A percentile compares a stretch with the other conserved stretches of the same genome.
phyloP scores from a whole-genome alignment of 2,329 filamentous ascomycete species.

The Cladophialophora carrionii region DNA sequence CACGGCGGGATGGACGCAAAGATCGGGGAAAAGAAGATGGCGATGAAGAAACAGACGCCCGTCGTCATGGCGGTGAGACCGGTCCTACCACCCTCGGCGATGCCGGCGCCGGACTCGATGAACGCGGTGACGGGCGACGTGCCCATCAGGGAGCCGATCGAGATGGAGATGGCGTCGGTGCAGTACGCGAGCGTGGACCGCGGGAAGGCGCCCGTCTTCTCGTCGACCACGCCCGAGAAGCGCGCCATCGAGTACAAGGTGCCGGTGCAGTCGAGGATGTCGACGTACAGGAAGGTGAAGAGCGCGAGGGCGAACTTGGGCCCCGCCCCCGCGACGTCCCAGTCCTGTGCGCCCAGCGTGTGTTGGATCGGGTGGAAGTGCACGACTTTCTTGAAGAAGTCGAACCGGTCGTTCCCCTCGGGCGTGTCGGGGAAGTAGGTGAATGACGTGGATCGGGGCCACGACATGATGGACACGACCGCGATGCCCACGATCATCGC shows the following conservation, averaged over 20 bases:
- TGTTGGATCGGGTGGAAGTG: conserved; percentile 76
- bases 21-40: conserved; percentile 86
- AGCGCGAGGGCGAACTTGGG: conserved; percentile 80
- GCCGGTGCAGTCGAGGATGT: conserved; percentile 83
- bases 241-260: conserved; percentile 89
- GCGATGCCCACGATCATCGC: conserved; percentile 82
- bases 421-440: conserved; percentile 78
- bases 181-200: conserved; percentile 81
- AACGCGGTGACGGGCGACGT: conserved; percentile 82
- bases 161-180: conserved; percentile 78
- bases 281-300: conserved; percentile 87
- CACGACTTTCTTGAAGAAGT: conserved; percentile 87
- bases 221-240: conserved; percentile 78
- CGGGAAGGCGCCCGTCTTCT: conserved; percentile 82
- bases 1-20: conserved; percentile 87
- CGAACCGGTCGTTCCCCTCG: conserved; percentile 70
- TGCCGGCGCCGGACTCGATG: conserved; percentile 83
- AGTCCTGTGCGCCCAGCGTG: conserved; percentile 72
- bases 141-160: conserved; percentile 77
- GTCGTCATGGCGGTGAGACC: conserved; percentile 79
- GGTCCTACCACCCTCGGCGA: conserved; percentile 82
- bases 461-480: conserved; percentile 83
- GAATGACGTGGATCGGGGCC: conserved; percentile 74
- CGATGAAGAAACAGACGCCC: conserved; percentile 81
- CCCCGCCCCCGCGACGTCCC: conserved; percentile 69